Evolutionary conservation across 176 grass and related monocot genomes (phyloP).

Genomic region (Oryza glumipatula): DNA sequence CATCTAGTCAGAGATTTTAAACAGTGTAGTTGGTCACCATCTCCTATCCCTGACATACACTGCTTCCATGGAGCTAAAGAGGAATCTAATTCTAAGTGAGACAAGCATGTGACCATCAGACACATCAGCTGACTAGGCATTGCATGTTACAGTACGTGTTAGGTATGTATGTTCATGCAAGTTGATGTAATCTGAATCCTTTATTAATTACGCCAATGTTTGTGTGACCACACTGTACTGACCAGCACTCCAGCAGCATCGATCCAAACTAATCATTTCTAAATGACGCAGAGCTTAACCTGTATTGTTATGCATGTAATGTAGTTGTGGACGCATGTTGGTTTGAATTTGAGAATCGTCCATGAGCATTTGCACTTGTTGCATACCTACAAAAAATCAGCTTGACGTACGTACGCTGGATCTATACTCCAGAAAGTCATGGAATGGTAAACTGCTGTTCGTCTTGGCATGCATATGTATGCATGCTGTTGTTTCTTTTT

Average conservation of each 20-base stretch:
- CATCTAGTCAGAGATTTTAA: constrained; percentile 26
- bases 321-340: neutral
- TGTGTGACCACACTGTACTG: neutral
- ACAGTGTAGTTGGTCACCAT: neutral
- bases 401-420: neutral
- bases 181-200: neutral
- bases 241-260: neutral
- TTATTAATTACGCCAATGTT: neutral
- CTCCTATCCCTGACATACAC: constrained; percentile 32
- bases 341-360: neutral
- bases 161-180: neutral
- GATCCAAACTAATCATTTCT: constrained; percentile 2
- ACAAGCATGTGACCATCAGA: neutral
- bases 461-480: constrained; percentile 2
- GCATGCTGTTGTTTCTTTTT: neutral
- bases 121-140: neutral
- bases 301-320: neutral
- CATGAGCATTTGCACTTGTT: neutral
- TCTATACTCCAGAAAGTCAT: constrained; percentile 14
- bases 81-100: constrained; percentile 43
- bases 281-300: neutral
- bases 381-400: neutral
- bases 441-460: neutral
- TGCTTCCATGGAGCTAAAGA: constrained; percentile 31
- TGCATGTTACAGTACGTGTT: constrained; percentile 2